Evolutionary conservation across 108 stramenopile genomes (phyloP), one percentile per base, ranked within the genome.

Genomic region (Nitzschia sp.): DNA sequence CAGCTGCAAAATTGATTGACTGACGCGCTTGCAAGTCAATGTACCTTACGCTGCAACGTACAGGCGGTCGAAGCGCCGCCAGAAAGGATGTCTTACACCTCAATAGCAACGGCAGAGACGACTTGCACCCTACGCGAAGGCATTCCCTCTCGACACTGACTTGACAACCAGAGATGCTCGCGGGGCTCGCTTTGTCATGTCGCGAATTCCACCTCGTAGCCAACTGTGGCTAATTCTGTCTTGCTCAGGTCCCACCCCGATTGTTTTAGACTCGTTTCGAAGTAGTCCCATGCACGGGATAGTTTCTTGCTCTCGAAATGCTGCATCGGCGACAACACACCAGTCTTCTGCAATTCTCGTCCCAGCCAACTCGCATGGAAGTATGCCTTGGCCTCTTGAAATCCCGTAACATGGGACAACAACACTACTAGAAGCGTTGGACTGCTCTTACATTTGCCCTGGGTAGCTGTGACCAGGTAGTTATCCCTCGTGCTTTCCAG

Each of bases 311-410:
- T n/a, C 22, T 69, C 45, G 1, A 72, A 16, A 9, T 55, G 65
- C 22, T 45, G 3, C 33, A n/a, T 26, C 11, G 21, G 48, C 2
- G 38, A 35, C 36, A 25, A 22, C 19, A 45, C 44, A 3, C 52
- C 53, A 2, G 28, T 21, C 27, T 62, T 53, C 31, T 66, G 33
- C 32, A 64, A 22, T 54, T 60, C 45, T n/a, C 36, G 34, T 17
- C 35, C 71, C 6, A 83, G 73, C 32, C 76, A 53, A 28, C 48
- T 41, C 30, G 82, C 85, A 72, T 90, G 89, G 16, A 90, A 73
- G 63, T 89, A 93, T 0, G 87, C 89, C 61, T 85, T 84, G 4
- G 81, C 71, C 53, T 80, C 74, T 35, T 89, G 72, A 6, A 27
- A 48, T 19, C 82, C 71, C 41, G 69, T 80, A 23, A 74, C 71